These are phyloP conservation scores for Davidsoniella virescens DNA, from an alignment of 2,329 filamentous ascomycete genomes.

Conservation along the genomic window DNA sequence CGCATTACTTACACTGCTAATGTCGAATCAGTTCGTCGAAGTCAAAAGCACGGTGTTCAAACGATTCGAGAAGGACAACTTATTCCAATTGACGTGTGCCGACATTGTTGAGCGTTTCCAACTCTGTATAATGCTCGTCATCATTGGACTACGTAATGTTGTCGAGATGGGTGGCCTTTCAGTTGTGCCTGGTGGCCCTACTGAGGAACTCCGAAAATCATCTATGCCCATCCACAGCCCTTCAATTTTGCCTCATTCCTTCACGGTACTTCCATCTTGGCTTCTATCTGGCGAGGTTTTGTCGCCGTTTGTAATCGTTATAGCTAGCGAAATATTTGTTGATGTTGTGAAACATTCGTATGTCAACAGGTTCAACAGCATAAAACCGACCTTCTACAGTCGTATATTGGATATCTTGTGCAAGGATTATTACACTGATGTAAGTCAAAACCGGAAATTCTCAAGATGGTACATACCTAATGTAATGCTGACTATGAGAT, in stretches of 20 bases:
- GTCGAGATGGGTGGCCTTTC: slow-evolving; percentile 85
- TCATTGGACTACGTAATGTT: slow-evolving; percentile 90
- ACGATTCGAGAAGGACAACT: slow-evolving; percentile 93
- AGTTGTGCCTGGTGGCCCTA: slow-evolving; percentile 30
- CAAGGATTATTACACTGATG: slow-evolving; percentile 95
- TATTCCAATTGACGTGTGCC: slow-evolving; percentile 91
- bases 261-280: slow-evolving; percentile 76
- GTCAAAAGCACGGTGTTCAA: slow-evolving; percentile 99
- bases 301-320: slow-evolving; percentile 81
- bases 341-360: slow-evolving; percentile 97
- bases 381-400: slow-evolving; percentile 75
- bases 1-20: slow-evolving; percentile 72
- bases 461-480: background rate
- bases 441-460: slow-evolving; percentile 23
- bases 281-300: slow-evolving; percentile 65
- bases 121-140: slow-evolving; percentile 90
- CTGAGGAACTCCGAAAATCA: background rate
- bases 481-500: slow-evolving; percentile 11
- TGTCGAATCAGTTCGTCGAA: slow-evolving; percentile 97
- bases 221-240: slow-evolving; percentile 46
- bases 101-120: slow-evolving; percentile 96
- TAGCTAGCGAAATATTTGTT: slow-evolving; percentile 91
- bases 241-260: slow-evolving; percentile 75
- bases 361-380: slow-evolving; percentile 97
- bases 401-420: slow-evolving; percentile 85